Conservation (phyloP, 257 asterid genomes). For the Phtheirospermum japonicum region DNA sequence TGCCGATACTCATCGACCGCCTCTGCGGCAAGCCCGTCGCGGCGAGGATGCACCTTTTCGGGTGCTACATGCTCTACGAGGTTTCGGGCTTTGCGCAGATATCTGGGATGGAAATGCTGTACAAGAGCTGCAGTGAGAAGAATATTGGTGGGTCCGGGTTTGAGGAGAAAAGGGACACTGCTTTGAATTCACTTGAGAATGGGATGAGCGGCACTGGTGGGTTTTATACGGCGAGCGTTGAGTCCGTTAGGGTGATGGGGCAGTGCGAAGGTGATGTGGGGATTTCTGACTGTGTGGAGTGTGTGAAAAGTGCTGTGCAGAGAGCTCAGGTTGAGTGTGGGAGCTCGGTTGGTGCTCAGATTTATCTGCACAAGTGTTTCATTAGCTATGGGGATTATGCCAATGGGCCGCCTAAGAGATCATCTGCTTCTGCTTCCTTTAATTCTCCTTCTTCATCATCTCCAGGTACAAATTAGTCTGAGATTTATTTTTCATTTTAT, state of each 20-base stretch:
- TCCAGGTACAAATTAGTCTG: conserved; percentile 20
- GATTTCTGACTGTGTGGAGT: conserved; percentile 69
- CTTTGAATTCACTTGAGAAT: conserved; percentile 57
- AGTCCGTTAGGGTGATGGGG: conserved; percentile 71
- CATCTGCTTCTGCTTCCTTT: conserved; percentile 54
- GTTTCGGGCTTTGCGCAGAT: conserved; percentile 79
- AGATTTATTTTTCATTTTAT: neutral
- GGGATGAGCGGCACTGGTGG: conserved; percentile 61
- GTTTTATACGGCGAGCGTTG: conserved; percentile 59
- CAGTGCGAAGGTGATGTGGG: conserved; percentile 98
- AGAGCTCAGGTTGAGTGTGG: conserved; percentile 98
- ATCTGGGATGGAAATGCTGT: conserved; percentile 91
- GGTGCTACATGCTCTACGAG: conserved; percentile 90
- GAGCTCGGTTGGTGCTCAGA: conserved; percentile 77
- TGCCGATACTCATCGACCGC: conserved; percentile 81
- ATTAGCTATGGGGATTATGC: conserved; percentile 62
- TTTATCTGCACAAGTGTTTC: conserved; percentile 81
- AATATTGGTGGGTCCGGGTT: conserved; percentile 75
- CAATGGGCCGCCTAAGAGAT: conserved; percentile 62
- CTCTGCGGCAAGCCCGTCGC: conserved; percentile 83
- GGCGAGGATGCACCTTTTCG: conserved; percentile 84
- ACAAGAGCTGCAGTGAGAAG: conserved; percentile 73
- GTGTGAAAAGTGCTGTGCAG: conserved; percentile 87
- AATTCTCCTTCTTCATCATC: conserved; percentile 58
- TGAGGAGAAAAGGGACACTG: conserved; percentile 84